Conservation (phyloP, 257 asterid species). For the Fraxinus americana region DNA sequence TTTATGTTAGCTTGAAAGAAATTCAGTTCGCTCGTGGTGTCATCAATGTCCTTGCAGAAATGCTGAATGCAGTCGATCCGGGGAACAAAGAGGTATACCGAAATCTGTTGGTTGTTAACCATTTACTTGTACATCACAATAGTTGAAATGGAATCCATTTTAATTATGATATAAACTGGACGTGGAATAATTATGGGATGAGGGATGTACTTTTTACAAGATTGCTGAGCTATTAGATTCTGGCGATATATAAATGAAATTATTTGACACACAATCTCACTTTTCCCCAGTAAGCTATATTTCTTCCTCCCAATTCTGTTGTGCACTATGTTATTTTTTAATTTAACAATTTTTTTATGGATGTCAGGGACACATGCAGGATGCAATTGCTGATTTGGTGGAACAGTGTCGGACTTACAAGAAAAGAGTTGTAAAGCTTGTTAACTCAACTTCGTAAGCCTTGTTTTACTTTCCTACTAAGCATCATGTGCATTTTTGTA, state of each 20-base stretch:
- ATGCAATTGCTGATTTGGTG: slow-evolving; percentile 94
- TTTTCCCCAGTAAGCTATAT: background rate
- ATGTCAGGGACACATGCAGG: slow-evolving; percentile 86
- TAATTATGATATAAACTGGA: background rate
- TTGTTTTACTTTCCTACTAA: slow-evolving; percentile 28
- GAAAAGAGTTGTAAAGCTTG: slow-evolving; percentile 96
- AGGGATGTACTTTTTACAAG: slow-evolving; percentile 4
- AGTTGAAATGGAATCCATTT: background rate
- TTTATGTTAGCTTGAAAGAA: slow-evolving; percentile 69
- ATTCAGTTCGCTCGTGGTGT: slow-evolving; percentile 96
- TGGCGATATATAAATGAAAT: slow-evolving; percentile 7
- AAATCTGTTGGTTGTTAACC: background rate
- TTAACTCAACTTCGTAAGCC: slow-evolving; percentile 94
- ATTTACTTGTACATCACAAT: slow-evolving; percentile 17
- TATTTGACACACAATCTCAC: background rate
- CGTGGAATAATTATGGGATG: slow-evolving; percentile 9
- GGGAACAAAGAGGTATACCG: slow-evolving; percentile 76
- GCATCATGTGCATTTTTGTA: slow-evolving; percentile 11
- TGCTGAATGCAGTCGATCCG: slow-evolving; percentile 94
- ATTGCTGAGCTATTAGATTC: slow-evolving; percentile 10
- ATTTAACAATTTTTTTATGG: slow-evolving; percentile 16
- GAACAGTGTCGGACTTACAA: slow-evolving; percentile 94
- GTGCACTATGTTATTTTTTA: background rate
- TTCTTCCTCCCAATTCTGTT: background rate
- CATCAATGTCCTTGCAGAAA: slow-evolving; percentile 97